These are phyloP conservation scores for Parascedosporium putredinis DNA, from an alignment of 2,329 filamentous ascomycete species.

Conservation along the genomic window DNA sequence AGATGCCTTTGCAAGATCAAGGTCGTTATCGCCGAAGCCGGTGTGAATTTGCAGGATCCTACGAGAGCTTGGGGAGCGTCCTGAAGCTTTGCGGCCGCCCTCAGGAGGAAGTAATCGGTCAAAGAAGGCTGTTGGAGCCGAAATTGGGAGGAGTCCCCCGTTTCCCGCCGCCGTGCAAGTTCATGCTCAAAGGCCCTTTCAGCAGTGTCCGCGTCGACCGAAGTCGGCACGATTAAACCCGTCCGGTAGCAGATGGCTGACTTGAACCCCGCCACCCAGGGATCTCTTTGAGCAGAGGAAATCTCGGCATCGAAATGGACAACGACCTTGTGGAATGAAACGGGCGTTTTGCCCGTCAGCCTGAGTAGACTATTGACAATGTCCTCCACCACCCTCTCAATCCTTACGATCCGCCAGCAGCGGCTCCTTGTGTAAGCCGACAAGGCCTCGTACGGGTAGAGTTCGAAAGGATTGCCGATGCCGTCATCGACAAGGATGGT, in stretches of 20 bases:
- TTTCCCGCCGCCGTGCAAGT: background rate
- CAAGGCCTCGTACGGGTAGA: slow-evolving; percentile 54
- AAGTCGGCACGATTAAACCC: slow-evolving; percentile 35
- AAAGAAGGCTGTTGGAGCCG: slow-evolving; percentile 52
- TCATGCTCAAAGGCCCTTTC: background rate
- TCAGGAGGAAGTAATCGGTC: slow-evolving; percentile 59
- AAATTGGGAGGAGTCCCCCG: background rate
- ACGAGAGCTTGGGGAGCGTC: slow-evolving; percentile 31
- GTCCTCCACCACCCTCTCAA: slow-evolving; percentile 60
- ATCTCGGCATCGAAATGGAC: slow-evolving; percentile 34
- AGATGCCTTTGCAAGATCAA: slow-evolving; percentile 58
- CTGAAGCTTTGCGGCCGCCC: slow-evolving; percentile 42
- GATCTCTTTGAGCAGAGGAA: slow-evolving; percentile 36
- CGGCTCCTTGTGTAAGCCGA: slow-evolving; percentile 51
- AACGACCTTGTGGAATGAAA: slow-evolving; percentile 18
- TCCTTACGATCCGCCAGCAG: slow-evolving; percentile 65
- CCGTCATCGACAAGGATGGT: slow-evolving; percentile 72
- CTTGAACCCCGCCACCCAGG: slow-evolving; percentile 69
- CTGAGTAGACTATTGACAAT: slow-evolving; percentile 33
- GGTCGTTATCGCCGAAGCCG: slow-evolving; percentile 71
- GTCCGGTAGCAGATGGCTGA: slow-evolving; percentile 74
- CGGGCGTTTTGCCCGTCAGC: slow-evolving; percentile 8
- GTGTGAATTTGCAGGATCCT: slow-evolving; percentile 82
- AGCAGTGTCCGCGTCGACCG: slow-evolving; percentile 18
- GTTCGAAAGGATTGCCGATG: slow-evolving; percentile 42